Base-by-base conservation (phyloP, 768 basidiomycete genomes). In the Boletus insuetus region DNA sequence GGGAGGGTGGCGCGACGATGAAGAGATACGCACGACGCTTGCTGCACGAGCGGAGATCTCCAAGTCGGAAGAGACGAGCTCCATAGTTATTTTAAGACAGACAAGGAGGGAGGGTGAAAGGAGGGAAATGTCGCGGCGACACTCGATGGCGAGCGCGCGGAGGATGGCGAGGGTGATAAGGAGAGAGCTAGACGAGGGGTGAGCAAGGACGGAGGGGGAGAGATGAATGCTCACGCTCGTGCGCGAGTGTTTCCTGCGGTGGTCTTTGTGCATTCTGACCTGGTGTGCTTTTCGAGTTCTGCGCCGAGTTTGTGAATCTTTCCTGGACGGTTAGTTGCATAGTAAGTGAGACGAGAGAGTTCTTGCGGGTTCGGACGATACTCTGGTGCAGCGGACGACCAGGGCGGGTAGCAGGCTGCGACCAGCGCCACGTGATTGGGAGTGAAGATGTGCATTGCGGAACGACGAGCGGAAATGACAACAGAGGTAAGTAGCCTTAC, bases 341-440 rank as follows among this genome's bases (percentile, higher is more conserved):
- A 92, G 69, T 94, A 94, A 4, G 89, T 90, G 47, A 94, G 77
- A 17, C 87, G 82, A 48, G 91, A 93, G 16, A 93, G 79, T 64
- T 94, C 91, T 69, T 93, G 91, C 0, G 87, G 78, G 61, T 92
- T 93, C 13, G 91, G 91, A 13, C 80, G 81, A 70, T 84, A 91
- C 53, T 87, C 84, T 47, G 92, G 87, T 35, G 83, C 89, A 20
- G 90, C 79, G 17, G 87, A 83, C 50, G 86, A 85, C 41, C 84
- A 75, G 9, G 90, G 82, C 16, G 94, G 94, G 68, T 95, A 96
- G 70, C 92, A 95, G 35, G 91, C 84, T 51, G 84, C 83, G 67
- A 95, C 82, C 57, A 94, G 84, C 63, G 85, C 82, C 64, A 92
- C 82, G 76, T 94, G 91, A 75, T 88, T 84, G 58, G 91, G 86